Base-by-base conservation (phyloP, 495 filamentous ascomycete genomes). In the Penicillium dipodomyicola region DNA sequence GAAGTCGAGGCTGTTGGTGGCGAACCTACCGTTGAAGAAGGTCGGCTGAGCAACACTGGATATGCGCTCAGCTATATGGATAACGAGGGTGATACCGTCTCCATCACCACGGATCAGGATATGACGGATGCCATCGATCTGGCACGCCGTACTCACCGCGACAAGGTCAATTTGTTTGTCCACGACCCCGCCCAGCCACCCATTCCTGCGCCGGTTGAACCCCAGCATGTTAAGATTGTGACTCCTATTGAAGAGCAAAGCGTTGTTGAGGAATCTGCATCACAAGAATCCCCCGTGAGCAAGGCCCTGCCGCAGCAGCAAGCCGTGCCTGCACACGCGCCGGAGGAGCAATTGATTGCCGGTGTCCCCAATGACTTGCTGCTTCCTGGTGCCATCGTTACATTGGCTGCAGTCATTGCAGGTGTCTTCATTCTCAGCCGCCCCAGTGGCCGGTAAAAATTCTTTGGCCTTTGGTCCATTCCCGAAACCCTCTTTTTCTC, bases 151-250 rank as follows among this genome's bases (percentile, higher is more conserved):
- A 79, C 83, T 44, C 84, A 76, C 53, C 84, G 83, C 37, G 93
- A 96, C 54, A 99, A 97, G 80, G 94, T 99, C 30, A 93, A 99
- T 61, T 79, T 99, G 11, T 97, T 96, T 64, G 92, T 99, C 49
- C 94, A 97, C 67, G 89, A 99, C 66, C 94, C 93, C 9, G 80
- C 89, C 42, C 88, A 91, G 67, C 87, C 94, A 8, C 86, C 94
- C 0, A 83, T 92, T 40, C 71, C 81, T 8, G 79, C 83, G 9
- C 83, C 86, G 0, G 62, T 88, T 9, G 86, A 92, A 44, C 86
- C 89, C 32, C 84, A 87, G 14, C 86, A 87, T 0, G 71, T 47
- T 65, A 82, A 48, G 65, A 78, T 41, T 84, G 81, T 22, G 80
- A 86, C 22, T 73, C 82, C 53, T 79, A 77, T 49, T 32, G 76